Evolutionary conservation across 805 yeast species (phyloP).

Genomic region (Teunomyces panamensis): DNA sequence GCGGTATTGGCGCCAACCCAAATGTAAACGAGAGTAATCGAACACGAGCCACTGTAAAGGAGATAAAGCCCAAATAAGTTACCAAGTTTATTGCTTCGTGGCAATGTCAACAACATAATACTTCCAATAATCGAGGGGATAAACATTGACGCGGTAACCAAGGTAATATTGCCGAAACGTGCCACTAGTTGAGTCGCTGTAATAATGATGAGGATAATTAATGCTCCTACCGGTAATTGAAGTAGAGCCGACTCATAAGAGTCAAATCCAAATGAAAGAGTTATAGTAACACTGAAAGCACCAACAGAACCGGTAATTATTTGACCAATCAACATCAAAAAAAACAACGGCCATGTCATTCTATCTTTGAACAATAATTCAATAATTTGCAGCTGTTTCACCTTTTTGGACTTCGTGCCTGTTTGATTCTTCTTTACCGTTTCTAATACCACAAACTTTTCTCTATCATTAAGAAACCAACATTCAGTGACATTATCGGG

Average conservation of each 20-base stretch:
- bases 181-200: constrained; percentile 31
- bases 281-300: constrained; percentile 51
- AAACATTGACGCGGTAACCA: constrained; percentile 26
- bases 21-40: constrained; percentile 55
- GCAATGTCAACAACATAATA: constrained; percentile 38
- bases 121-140: constrained; percentile 34
- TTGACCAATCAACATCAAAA: constrained; percentile 45
- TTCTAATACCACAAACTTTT: constrained; percentile 40
- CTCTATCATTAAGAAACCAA: constrained; percentile 38
- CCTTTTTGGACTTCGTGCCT: constrained; percentile 48
- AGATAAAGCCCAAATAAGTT: constrained; percentile 49
- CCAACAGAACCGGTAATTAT: constrained; percentile 52
- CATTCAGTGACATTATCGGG: constrained; percentile 48
- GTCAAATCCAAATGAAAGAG: constrained; percentile 50
- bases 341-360: constrained; percentile 48
- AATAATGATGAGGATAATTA: constrained; percentile 28
- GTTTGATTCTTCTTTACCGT: constrained; percentile 49
- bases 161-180: constrained; percentile 22
- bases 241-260: constrained; percentile 43
- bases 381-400: constrained; percentile 43
- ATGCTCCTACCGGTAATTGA: constrained; percentile 49
- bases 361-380: constrained; percentile 47
- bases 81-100: constrained; percentile 35
- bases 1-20: constrained; percentile 67
- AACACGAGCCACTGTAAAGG: constrained; percentile 54